Base-by-base conservation (phyloP, 83 land plant genomes). In the Picea abies region DNA sequence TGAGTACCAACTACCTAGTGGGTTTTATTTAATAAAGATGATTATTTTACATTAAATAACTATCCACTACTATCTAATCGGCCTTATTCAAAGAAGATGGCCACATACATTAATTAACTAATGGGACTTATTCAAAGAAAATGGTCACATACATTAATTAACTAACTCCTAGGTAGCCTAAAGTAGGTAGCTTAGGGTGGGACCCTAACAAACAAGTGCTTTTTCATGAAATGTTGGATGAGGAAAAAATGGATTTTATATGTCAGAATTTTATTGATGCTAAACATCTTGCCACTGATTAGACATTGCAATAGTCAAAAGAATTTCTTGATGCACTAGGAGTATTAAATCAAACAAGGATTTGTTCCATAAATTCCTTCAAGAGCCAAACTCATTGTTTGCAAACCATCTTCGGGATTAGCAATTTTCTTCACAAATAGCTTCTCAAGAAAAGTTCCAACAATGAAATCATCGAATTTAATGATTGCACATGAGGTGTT, bases 281-380 rank as follows among this genome's bases (percentile, higher is more conserved):
- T 37, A 94, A 91, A 80, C 91, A 88, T 15, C 86, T 88, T 47
- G 83, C 90, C 16, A 86, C 88, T 52, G 87, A 94, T 82, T 90
- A 87, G 80, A 87, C 84, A 20, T 91, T 89, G 76, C 85, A 85
- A 11, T 85, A 91, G 62, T 89, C 95, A 16, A 87, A 88, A 69
- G 91, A 92, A 67, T 94, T 91, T 63, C 89, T 89, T 79, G 95
- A 92, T 88, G 97, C 93, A 17, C 69, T 94, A 17, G 96, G 92
- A 70, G 85, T 94, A 19, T 78, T 92, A 92, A 86, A 67, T 86
- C 92, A 64, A 92, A 94, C 73, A 88, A 63, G 82, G 97, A 94
- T 79, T 84, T 86, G 58, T 92, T 94, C 68, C 83, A 90, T 15
- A 88, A 85, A 83, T 88, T 92, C 83, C 90, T 92, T 66, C 85